Percentiles rank a stretch among this genome's conserved stretches.
Evolutionary conservation across 139 green algal genomes (phyloP).

Genomic region (Tetratostichococcus sp.): DNA sequence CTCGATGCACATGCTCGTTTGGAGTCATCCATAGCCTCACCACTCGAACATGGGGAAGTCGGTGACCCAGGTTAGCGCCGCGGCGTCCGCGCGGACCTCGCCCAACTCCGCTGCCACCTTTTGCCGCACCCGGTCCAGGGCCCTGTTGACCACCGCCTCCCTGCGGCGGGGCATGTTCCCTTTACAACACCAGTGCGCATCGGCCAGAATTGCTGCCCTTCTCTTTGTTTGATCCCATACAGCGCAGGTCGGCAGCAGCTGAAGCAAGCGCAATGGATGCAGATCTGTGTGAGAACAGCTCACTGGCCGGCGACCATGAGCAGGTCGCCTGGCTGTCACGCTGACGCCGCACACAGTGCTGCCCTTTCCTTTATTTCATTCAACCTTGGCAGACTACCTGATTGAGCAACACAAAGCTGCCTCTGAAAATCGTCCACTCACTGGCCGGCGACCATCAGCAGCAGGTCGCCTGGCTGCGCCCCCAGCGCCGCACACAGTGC

Average conservation of each 20-base stretch:
- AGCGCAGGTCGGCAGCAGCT: too few relatives aligned
- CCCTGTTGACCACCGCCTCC: constrained; percentile 51
- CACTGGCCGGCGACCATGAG: too few relatives aligned
- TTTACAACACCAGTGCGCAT: constrained; percentile 49
- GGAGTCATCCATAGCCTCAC: too few relatives aligned
- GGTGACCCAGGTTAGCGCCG: constrained; percentile 89
- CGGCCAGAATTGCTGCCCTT: too few relatives aligned
- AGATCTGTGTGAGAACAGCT: too few relatives aligned
- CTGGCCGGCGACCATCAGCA: background rate
- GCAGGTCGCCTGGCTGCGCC: background rate
- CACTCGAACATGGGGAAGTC: constrained; percentile 99
- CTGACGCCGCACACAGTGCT: too few relatives aligned
- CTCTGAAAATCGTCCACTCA: background rate
- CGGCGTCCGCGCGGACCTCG: constrained; percentile 30
- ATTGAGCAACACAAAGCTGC: constrained; percentile 70
- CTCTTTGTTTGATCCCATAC: too few relatives aligned
- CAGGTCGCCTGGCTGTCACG: too few relatives aligned
- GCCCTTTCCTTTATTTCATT: too few relatives aligned
- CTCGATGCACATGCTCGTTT: too few relatives aligned
- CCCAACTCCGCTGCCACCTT: constrained; percentile 71
- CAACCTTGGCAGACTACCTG: too few relatives aligned
- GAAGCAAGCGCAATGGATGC: too few relatives aligned
- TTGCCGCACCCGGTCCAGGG: constrained; percentile 82
- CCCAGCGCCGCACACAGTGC: background rate
- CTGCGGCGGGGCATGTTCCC: background rate